Conservation (phyloP, 371 early-diverging fungal genomes). For the Mucor indicus region DNA sequence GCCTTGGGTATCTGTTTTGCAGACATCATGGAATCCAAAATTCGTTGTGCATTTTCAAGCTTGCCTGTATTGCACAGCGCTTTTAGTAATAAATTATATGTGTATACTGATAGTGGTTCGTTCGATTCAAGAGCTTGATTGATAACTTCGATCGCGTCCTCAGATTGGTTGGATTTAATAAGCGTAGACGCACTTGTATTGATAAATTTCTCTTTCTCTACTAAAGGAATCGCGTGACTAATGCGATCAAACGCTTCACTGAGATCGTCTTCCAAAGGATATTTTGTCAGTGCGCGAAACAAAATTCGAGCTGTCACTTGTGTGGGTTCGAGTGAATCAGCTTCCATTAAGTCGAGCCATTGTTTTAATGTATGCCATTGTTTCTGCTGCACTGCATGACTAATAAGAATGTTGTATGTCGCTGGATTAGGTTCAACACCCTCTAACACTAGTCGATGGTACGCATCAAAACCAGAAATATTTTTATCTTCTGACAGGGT, state of each 20-base stretch:
- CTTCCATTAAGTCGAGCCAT: constrained; percentile 28
- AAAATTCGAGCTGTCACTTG: constrained; percentile 28
- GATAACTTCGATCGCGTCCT: constrained; percentile 21
- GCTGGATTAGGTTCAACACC: constrained; percentile 25
- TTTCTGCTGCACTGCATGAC: constrained; percentile 11
- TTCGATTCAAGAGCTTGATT: constrained; percentile 12
- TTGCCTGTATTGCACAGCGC: constrained; percentile 25
- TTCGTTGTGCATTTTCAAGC: constrained; percentile 19
- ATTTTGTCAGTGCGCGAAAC: constrained; percentile 8
- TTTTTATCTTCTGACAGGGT: constrained; percentile 5
- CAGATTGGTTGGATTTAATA: constrained; percentile 20
- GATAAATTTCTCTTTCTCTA: constrained; percentile 12
- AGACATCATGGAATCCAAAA: constrained; percentile 12
- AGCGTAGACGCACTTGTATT: constrained; percentile 18
- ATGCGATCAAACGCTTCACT: constrained; percentile 23
- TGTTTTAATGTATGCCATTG: constrained; percentile 21
- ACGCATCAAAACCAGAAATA: background rate
- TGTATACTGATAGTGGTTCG: constrained; percentile 9
- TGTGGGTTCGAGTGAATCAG: constrained; percentile 6
- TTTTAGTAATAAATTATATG: constrained; percentile 33
- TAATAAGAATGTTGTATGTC: constrained; percentile 40
- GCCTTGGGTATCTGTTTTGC: constrained; percentile 30
- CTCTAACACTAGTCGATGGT: constrained; percentile 14
- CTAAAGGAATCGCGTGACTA: background rate
- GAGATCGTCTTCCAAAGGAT: constrained; percentile 8